Conservation (phyloP, 345 rosid species). For the Turritis glabra region DNA sequence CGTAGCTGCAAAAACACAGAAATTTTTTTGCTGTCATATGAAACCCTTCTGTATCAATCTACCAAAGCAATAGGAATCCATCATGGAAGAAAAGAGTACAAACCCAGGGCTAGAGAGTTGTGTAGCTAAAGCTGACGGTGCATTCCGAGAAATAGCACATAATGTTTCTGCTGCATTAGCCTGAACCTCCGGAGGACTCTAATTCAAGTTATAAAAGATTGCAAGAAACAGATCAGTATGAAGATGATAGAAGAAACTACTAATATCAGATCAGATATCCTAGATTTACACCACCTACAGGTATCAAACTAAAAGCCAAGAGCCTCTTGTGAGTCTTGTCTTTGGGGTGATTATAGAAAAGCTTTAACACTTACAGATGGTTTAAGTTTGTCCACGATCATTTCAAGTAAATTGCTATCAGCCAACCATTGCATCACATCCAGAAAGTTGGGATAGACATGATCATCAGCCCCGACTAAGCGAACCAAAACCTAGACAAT, state of each 20-base stretch:
- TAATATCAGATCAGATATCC: slow-evolving; percentile 5
- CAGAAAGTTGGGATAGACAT: slow-evolving; percentile 87
- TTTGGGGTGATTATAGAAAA: slow-evolving; percentile 9
- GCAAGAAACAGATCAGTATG: slow-evolving; percentile 28
- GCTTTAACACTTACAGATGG: slow-evolving; percentile 66
- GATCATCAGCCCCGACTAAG: slow-evolving; percentile 95
- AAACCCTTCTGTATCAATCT: slow-evolving; percentile 9
- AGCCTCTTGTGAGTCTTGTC: not conserved
- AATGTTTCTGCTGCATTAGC: slow-evolving; percentile 94
- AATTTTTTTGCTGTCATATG: slow-evolving; percentile 14
- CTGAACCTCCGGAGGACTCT: slow-evolving; percentile 89
- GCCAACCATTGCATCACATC: slow-evolving; percentile 99
- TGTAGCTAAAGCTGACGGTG: slow-evolving; percentile 87
- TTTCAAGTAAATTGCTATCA: slow-evolving; percentile 83
- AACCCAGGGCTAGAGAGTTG: slow-evolving; percentile 91
- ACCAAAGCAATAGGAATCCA: not conserved
- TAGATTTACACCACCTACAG: slow-evolving; percentile 21
- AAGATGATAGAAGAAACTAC: slow-evolving; percentile 12
- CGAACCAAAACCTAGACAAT: slow-evolving; percentile 83
- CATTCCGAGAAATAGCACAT: slow-evolving; percentile 88
- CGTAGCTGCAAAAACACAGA: slow-evolving; percentile 57
- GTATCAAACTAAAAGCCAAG: slow-evolving; percentile 1
- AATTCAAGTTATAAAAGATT: slow-evolving; percentile 37
- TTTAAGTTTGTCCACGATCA: slow-evolving; percentile 91
- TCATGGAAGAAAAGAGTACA: slow-evolving; percentile 31